Conservation (phyloP, 2,329 filamentous ascomycete genomes). For the Stachybotrys chartarum region DNA sequence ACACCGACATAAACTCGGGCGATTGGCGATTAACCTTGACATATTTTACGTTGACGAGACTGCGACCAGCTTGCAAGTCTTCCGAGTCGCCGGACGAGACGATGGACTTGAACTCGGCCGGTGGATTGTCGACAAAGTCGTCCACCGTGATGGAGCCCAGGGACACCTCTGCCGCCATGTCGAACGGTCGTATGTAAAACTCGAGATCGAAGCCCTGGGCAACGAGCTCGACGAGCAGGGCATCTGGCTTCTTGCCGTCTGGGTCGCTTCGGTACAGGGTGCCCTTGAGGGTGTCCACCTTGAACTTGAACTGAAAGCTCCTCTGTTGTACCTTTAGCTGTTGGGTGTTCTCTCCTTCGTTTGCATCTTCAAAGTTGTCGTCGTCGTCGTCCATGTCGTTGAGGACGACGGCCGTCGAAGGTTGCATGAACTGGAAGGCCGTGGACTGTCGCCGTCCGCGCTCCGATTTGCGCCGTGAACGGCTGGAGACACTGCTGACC, state of each 20-base stretch:
- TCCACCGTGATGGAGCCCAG: conserved; percentile 83
- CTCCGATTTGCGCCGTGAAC: conserved; percentile 34
- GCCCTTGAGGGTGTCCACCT: conserved; percentile 87
- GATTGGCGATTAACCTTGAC: conserved; percentile 83
- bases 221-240: conserved; percentile 81
- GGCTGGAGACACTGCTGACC: conserved; percentile 37
- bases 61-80: conserved; percentile 69
- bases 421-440: conserved; percentile 65
- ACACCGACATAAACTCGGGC: conserved; percentile 86
- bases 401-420: conserved; percentile 70
- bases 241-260: conserved; percentile 66
- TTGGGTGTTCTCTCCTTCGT: conserved; percentile 46
- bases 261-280: conserved; percentile 85
- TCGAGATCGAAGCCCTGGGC: conserved; percentile 83
- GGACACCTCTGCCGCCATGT: conserved; percentile 89
- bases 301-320: conserved; percentile 94
- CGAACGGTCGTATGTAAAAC: conserved; percentile 81
- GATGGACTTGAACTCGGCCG: conserved; percentile 92
- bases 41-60: conserved; percentile 84
- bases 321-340: conserved; percentile 74
- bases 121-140: conserved; percentile 85
- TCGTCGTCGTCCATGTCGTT: conserved; percentile 69
- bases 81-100: conserved; percentile 73
- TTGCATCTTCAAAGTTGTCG: conserved; percentile 60
- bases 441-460: conserved; percentile 55